phyloP scores from a whole-genome alignment of 2,329 filamentous ascomycete species.

The Cladosporium sp. region DNA sequence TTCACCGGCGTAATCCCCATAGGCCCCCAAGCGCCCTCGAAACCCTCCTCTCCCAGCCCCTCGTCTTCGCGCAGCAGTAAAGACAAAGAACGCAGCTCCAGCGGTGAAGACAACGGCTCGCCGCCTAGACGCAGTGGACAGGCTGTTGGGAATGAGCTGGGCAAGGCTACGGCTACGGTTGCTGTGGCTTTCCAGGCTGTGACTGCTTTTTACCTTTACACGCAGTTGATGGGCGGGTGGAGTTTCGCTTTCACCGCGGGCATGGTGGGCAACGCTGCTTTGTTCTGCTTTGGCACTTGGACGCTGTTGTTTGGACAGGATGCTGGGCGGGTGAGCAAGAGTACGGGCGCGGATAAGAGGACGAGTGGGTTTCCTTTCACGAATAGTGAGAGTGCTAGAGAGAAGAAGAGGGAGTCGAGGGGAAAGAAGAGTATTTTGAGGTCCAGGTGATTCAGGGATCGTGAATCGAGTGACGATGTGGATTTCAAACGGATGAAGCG shows the following conservation, averaged over 20 bases:
- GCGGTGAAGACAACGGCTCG: slow-evolving; percentile 3
- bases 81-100: slow-evolving; percentile 12
- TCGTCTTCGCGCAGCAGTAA: background rate
- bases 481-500: background rate
- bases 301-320: slow-evolving; percentile 56
- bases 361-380: slow-evolving; percentile 63
- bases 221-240: slow-evolving; percentile 54
- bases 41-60: background rate
- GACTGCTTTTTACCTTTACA: slow-evolving; percentile 64
- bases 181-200: slow-evolving; percentile 46
- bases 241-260: slow-evolving; percentile 57
- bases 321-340: slow-evolving; percentile 53
- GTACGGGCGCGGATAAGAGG: slow-evolving; percentile 64
- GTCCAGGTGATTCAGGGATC: slow-evolving; percentile 9
- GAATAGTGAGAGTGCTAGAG: slow-evolving; percentile 41
- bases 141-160: slow-evolving; percentile 3
- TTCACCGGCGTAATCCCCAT: slow-evolving; percentile 69
- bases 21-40: slow-evolving; percentile 19
- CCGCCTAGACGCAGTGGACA: background rate
- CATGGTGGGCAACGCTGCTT: slow-evolving; percentile 50
- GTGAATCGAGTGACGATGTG: background rate
- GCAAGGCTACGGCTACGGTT: slow-evolving; percentile 8
- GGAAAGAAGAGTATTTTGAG: slow-evolving; percentile 22
- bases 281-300: slow-evolving; percentile 64
- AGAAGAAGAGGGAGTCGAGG: slow-evolving; percentile 29